These are phyloP conservation scores for Ustilago cynodontis DNA, from an alignment of 1,284 basidiomycete genomes.

Conservation along the genomic window DNA sequence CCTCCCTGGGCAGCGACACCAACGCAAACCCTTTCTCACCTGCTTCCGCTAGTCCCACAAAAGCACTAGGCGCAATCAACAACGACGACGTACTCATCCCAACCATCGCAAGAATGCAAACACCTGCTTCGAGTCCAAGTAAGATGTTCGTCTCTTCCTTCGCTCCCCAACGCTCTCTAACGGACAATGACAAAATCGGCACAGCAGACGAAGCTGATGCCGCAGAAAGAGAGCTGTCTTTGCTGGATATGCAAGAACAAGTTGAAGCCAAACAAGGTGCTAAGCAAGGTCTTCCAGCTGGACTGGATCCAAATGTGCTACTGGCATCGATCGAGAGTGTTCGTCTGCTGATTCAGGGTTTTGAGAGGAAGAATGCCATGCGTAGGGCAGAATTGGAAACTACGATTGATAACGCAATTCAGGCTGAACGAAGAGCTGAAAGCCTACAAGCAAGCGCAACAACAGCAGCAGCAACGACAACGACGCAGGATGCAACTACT, in stretches of 20 bases:
- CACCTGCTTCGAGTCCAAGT: slow-evolving; percentile 34
- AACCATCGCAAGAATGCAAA: slow-evolving; percentile 41
- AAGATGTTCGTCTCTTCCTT: slow-evolving; percentile 31
- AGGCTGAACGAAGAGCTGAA: slow-evolving; percentile 43
- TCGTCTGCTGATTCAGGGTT: slow-evolving; percentile 48
- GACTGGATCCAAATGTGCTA: slow-evolving; percentile 36
- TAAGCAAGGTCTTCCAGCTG: slow-evolving; percentile 8
- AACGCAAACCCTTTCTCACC: slow-evolving; percentile 35
- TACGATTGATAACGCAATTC: slow-evolving; percentile 38
- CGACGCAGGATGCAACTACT: background rate
- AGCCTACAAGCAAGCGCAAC: slow-evolving; percentile 11
- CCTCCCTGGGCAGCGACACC: slow-evolving; percentile 23
- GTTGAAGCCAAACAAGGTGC: background rate
- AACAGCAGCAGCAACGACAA: slow-evolving; percentile 1
- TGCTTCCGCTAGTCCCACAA: slow-evolving; percentile 25
- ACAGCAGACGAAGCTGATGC: background rate
- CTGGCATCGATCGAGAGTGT: slow-evolving; percentile 54
- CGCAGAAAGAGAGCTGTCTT: background rate
- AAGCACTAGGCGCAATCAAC: slow-evolving; percentile 32
- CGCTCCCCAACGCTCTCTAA: slow-evolving; percentile 1
- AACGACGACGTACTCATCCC: slow-evolving; percentile 52
- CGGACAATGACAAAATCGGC: background rate
- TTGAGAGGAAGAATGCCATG: slow-evolving; percentile 51
- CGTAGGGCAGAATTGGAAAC: slow-evolving; percentile 48
- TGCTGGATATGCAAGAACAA: background rate